phyloP scores from a whole-genome alignment of 768 basidiomycete species.

The Floccularia luteovirens region DNA sequence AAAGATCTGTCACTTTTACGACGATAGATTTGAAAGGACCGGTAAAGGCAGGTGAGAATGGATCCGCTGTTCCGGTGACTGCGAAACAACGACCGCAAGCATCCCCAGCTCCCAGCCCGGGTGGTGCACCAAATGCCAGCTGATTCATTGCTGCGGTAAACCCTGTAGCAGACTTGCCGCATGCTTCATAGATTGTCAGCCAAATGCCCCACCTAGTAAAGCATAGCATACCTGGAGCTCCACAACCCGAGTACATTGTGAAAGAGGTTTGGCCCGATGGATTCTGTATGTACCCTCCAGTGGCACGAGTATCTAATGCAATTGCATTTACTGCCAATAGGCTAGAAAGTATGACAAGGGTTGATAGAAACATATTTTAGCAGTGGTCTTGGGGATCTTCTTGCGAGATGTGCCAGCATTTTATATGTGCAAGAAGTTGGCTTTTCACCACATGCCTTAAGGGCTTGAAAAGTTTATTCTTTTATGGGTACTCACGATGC shows the following conservation, averaged over 20 bases:
- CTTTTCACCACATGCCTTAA: no score
- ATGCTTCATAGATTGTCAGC: slow-evolving; percentile 25
- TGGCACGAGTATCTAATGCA: slow-evolving; percentile 23
- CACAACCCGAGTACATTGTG: slow-evolving; percentile 47
- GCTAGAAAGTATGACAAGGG: slow-evolving; percentile 10
- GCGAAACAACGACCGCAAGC: slow-evolving; percentile 58
- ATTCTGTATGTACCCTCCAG: slow-evolving; percentile 46
- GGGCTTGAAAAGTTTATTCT: no score
- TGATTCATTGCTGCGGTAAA: slow-evolving; percentile 53
- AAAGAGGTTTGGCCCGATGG: slow-evolving; percentile 48
- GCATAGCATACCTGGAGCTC: slow-evolving; percentile 28
- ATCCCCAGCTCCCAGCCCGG: slow-evolving; percentile 46
- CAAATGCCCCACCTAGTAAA: background rate
- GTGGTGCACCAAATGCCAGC: slow-evolving; percentile 43
- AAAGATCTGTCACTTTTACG: slow-evolving; percentile 42
- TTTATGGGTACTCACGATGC: no score
- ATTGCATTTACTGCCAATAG: slow-evolving; percentile 14
- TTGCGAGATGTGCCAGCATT: background rate
- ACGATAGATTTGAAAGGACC: slow-evolving; percentile 49
- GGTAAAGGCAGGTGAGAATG: slow-evolving; percentile 39
- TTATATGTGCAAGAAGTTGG: slow-evolving; percentile 2
- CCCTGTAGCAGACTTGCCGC: slow-evolving; percentile 40
- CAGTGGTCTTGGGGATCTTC: background rate
- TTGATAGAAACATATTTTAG: slow-evolving; percentile 10
- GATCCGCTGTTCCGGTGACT: slow-evolving; percentile 40